Conservation (phyloP, 2,329 filamentous ascomycete species). For the Plectosphaerella plurivora region DNA sequence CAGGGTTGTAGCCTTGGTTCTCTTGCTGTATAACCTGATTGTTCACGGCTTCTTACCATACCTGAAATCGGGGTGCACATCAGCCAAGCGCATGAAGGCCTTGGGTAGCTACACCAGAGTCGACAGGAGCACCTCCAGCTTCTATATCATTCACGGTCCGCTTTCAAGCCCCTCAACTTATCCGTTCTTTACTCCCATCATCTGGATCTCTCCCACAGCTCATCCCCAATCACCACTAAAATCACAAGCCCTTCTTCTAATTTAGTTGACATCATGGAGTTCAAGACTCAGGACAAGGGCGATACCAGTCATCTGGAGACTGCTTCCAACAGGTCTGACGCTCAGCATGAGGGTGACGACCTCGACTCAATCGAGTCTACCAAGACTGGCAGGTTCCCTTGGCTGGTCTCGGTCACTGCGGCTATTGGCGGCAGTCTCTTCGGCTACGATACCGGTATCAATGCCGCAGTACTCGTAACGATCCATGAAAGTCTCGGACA, state of each 20-base stretch:
- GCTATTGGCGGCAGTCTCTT: slow-evolving; percentile 16
- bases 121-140: too few species aligned
- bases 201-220: too few species aligned
- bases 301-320: background rate
- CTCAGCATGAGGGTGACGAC: background rate
- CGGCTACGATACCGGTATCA: slow-evolving; percentile 41
- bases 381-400: slow-evolving; percentile 11
- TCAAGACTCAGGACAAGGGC: background rate
- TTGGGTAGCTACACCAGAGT: too few species aligned
- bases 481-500: slow-evolving; percentile 32
- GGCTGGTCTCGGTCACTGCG: background rate
- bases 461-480: slow-evolving; percentile 37
- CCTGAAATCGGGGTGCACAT: too few species aligned
- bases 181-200: too few species aligned
- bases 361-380: slow-evolving; percentile 9
- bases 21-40: too few species aligned
- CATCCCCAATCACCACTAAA: background rate
- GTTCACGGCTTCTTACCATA: too few species aligned
- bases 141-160: too few species aligned
- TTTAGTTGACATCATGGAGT: background rate
- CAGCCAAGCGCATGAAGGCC: too few species aligned
- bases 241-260: background rate
- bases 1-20: too few species aligned
- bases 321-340: background rate
- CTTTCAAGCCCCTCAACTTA: too few species aligned